Conservation (phyloP, 768 basidiomycete genomes). For the Termitomyces sp. region DNA sequence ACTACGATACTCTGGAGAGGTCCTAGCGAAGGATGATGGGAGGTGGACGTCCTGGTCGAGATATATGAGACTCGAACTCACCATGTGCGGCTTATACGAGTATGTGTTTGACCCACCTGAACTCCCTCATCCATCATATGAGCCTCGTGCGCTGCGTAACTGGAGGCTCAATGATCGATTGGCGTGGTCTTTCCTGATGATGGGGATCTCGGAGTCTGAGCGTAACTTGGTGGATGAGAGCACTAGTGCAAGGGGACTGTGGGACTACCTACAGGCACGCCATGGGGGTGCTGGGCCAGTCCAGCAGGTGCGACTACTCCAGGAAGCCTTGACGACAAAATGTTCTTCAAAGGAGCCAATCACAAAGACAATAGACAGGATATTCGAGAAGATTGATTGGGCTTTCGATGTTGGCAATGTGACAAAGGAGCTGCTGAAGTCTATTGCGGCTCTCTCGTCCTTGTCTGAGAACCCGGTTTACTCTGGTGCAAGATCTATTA, state of each 20-base stretch:
- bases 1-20: too few relatives aligned
- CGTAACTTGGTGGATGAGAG: background rate
- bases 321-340: too few relatives aligned
- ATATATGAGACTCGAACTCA: background rate
- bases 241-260: too few relatives aligned
- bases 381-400: too few relatives aligned
- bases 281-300: too few relatives aligned
- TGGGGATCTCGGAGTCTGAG: background rate
- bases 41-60: background rate
- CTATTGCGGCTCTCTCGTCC: background rate
- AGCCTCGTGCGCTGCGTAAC: background rate
- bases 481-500: background rate
- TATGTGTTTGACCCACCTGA: background rate
- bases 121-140: too few relatives aligned
- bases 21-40: too few relatives aligned
- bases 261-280: too few relatives aligned
- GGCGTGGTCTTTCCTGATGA: background rate
- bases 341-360: too few relatives aligned
- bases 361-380: too few relatives aligned
- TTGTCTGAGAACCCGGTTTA: background rate
- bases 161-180: background rate
- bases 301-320: too few relatives aligned
- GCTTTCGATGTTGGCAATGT: background rate
- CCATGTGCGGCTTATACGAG: background rate
- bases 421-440: background rate